Evolutionary conservation across 1,284 basidiomycete genomes (phyloP).

Genomic region (Pterulicium gracile): DNA sequence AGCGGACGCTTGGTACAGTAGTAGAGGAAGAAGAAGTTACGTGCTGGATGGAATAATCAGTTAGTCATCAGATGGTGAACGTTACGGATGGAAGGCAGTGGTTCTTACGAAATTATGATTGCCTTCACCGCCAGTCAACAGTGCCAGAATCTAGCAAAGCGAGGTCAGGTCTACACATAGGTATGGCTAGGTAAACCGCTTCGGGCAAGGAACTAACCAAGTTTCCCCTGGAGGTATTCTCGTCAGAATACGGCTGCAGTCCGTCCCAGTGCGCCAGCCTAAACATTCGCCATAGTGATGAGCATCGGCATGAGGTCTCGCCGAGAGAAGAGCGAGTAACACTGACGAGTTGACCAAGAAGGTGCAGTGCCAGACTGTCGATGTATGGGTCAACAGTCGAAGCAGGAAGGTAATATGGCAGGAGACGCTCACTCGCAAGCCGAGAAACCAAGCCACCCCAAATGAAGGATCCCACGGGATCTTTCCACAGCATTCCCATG

Average conservation of each 20-base stretch:
- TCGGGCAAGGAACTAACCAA: slow-evolving; percentile 29
- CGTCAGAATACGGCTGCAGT: slow-evolving; percentile 67
- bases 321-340: neutral
- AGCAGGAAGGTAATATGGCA: neutral
- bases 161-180: neutral
- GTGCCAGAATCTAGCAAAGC: slow-evolving; percentile 42
- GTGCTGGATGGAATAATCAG: slow-evolving; percentile 13
- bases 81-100: too few relatives aligned
- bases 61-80: too few relatives aligned
- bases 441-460: slow-evolving; percentile 60
- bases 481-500: slow-evolving; percentile 46
- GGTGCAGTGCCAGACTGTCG: slow-evolving; percentile 65
- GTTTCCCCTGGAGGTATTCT: slow-evolving; percentile 68
- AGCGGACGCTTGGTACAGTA: too few relatives aligned
- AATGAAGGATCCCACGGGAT: slow-evolving; percentile 52
- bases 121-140: slow-evolving; percentile 69
- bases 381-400: neutral
- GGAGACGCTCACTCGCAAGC: slow-evolving; percentile 37
- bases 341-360: slow-evolving; percentile 71
- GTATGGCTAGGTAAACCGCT: neutral
- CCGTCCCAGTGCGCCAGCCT: slow-evolving; percentile 74
- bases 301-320: neutral
- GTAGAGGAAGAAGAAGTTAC: slow-evolving; percentile 14
- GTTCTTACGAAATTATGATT: slow-evolving; percentile 66
- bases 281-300: too few relatives aligned